Percentiles rank a stretch among this genome's conserved stretches.
Evolutionary conservation across 1,284 basidiomycete genomes (phyloP).

Genomic region (Schizopora paradoxa): DNA sequence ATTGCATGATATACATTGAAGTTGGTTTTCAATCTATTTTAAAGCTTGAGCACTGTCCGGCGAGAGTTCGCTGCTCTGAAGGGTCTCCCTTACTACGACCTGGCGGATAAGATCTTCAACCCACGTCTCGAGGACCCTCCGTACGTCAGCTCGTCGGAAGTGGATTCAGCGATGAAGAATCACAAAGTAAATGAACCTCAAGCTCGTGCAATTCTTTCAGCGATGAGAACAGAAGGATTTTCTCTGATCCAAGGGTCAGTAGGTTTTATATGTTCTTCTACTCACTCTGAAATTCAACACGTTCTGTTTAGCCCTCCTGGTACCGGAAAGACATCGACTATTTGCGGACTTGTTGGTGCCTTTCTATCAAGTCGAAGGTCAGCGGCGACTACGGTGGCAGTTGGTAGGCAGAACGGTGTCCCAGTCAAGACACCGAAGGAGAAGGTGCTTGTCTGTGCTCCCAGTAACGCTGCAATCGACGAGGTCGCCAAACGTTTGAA

Average conservation of each 20-base stretch:
- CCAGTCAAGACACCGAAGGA: constrained; percentile 44
- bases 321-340: constrained; percentile 98
- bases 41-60: constrained; percentile 83
- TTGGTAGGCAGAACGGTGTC: constrained; percentile 34
- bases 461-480: constrained; percentile 98
- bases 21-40: constrained; percentile 12
- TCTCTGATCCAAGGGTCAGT: constrained; percentile 91
- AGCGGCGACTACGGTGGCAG: constrained; percentile 43
- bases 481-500: constrained; percentile 90
- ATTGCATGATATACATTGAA: background rate
- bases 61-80: constrained; percentile 90
- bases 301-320: constrained; percentile 80
- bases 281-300: background rate
- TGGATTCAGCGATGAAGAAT: constrained; percentile 62
- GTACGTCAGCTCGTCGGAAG: constrained; percentile 44
- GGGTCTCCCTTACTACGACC: constrained; percentile 80
- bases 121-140: constrained; percentile 54
- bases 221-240: constrained; percentile 76
- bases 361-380: constrained; percentile 64
- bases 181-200: constrained; percentile 92
- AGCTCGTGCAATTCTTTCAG: constrained; percentile 81
- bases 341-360: constrained; percentile 88
- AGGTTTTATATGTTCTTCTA: background rate
- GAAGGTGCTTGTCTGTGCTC: constrained; percentile 92
- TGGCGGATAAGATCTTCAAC: constrained; percentile 63